These are phyloP conservation scores for Fusarium tricinctum DNA, from an alignment of 2,329 filamentous ascomycete genomes.

Conservation along the genomic window DNA sequence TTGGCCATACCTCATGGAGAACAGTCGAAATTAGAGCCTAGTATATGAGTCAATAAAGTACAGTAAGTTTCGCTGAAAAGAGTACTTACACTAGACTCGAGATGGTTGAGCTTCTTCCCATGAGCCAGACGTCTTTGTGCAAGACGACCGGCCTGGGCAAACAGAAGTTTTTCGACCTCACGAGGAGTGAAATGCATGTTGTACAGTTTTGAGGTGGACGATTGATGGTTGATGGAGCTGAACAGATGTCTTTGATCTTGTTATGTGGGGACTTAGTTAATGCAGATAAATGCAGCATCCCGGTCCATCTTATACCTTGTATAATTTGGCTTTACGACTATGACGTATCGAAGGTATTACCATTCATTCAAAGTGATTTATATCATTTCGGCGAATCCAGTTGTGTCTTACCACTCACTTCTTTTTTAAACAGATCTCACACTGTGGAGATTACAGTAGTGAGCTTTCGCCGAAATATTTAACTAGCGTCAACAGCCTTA, in stretches of 20 bases:
- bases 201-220: background rate
- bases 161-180: conserved; percentile 1
- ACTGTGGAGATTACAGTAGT: background rate
- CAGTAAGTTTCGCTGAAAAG: background rate
- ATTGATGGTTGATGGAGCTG: background rate
- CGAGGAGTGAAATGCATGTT: conserved; percentile 3
- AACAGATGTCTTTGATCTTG: background rate
- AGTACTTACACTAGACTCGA: conserved; percentile 1
- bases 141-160: background rate
- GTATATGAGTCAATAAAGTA: background rate
- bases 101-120: conserved; percentile 1
- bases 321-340: background rate
- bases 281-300: background rate
- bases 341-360: background rate
- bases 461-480: background rate
- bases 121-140: background rate
- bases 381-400: background rate
- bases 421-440: background rate
- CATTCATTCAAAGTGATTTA: background rate
- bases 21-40: background rate
- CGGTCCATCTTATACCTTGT: background rate
- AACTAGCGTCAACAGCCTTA: background rate
- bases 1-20: background rate
- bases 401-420: background rate
- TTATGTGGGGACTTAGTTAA: background rate